Base-by-base conservation (phyloP, 495 filamentous ascomycete genomes). In the Tirmania nivea region DNA sequence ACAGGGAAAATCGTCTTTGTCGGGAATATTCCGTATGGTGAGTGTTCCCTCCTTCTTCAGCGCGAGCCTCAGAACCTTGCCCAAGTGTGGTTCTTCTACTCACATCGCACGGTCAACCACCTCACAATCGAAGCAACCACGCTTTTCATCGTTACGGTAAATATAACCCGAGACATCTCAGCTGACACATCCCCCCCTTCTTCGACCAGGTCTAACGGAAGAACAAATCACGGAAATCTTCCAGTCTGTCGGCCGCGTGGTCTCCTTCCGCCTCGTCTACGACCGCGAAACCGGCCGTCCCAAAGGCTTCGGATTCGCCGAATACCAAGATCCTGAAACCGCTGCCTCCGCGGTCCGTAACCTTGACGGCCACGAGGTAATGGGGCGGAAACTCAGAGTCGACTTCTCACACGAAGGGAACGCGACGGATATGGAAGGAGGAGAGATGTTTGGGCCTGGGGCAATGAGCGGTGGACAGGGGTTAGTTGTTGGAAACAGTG, bases 221-320 rank as follows among this genome's bases (percentile, higher is more conserved):
- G 86, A 94, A 61, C 83, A 90, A 61, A 88, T 97, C 56, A 81
- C 78, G 56, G 81, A 93, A 53, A 88, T 90, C 53, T 88, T 95
- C 64, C 82, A 79, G 57, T 77, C 77, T 35, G 86, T 83, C 42
- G 90, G 90, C 8, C 80, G 82, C 48, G 88, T 95, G 1, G 67
- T 88, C 21, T 86, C 81, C 61, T 95, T 97, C 65, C 79, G 89
- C 34, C 72, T 97, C 10, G 87, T 95, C 55, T 88, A 92, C 68
- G 92, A 97, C 68, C 81, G 83, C 8, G 89, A 95, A 55, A 95
- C 87, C 0, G 89, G 90, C 9, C 78, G 83, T 35, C 89, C 90
- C 0, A 95, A 94, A 66, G 90, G 90, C 11, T 97, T 92, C 61
- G 90, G 90, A 20, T 97, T 97, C 59, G 84, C 85, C 16, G 88